Conservation (phyloP, 129 eudicot genomes). For the Dittrichia graveolens region DNA sequence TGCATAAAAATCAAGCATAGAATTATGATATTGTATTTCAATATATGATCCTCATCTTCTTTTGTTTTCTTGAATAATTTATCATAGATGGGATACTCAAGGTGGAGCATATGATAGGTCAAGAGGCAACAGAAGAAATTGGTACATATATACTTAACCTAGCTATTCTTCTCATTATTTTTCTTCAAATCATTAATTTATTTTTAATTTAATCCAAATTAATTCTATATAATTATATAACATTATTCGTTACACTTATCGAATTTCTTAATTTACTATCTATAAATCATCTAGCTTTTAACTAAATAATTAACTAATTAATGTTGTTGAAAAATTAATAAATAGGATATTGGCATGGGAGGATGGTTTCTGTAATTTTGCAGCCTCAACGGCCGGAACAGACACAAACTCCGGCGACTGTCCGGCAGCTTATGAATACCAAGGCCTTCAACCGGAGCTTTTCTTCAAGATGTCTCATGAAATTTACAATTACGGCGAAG, state of each 20-base stretch:
- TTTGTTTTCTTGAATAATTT: slow-evolving; percentile 11
- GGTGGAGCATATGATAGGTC: slow-evolving; percentile 98
- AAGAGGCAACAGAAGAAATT: slow-evolving; percentile 95
- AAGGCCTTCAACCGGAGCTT: slow-evolving; percentile 92
- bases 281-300: not conserved
- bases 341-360: slow-evolving; percentile 98
- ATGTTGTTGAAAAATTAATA: not conserved
- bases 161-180: not conserved
- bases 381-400: slow-evolving; percentile 62
- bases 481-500: slow-evolving; percentile 98
- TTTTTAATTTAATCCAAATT: not conserved
- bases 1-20: not conserved
- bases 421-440: slow-evolving; percentile 49
- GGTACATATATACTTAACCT: slow-evolving; percentile 43
- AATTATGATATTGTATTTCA: not conserved
- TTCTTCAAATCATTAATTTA: not conserved
- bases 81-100: slow-evolving; percentile 88
- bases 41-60: not conserved
- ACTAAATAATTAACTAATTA: not conserved
- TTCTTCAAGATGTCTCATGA: slow-evolving; percentile 99
- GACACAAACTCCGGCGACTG: slow-evolving; percentile 59
- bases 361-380: slow-evolving; percentile 98
- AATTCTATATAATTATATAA: not conserved
- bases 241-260: not conserved
- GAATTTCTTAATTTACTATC: not conserved